Conservation (phyloP, 179 eudicot species). For the Sideroxylon spinosum region DNA sequence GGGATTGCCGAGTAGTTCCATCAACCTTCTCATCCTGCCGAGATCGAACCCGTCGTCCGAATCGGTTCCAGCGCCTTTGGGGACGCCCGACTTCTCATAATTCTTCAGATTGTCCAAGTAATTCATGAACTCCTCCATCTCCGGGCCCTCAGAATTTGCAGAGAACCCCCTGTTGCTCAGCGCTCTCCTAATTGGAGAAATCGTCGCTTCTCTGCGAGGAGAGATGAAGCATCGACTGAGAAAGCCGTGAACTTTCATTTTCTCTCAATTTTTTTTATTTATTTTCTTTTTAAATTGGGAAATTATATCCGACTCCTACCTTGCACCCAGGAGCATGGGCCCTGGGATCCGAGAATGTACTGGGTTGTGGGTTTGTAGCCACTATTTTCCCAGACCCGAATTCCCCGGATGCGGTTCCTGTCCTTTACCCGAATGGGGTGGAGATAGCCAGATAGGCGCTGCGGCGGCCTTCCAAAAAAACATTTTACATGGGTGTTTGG, state of each 20-base stretch:
- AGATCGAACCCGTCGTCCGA: slow-evolving; percentile 87
- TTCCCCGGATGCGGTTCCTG: no score
- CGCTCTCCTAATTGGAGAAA: background rate
- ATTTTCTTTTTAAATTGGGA: background rate
- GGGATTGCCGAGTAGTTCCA: slow-evolving; percentile 76
- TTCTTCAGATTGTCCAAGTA: slow-evolving; percentile 76
- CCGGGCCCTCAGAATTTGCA: slow-evolving; percentile 26
- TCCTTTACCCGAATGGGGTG: no score
- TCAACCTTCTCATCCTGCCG: slow-evolving; percentile 77
- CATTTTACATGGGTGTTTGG: no score
- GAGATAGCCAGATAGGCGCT: no score
- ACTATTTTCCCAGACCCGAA: no score
- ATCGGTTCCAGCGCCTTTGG: slow-evolving; percentile 82
- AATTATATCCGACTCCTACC: background rate
- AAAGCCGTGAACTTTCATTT: background rate
- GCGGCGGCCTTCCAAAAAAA: no score
- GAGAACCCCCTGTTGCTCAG: slow-evolving; percentile 13
- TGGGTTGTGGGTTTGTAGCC: no score
- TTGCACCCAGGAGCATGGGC: no score
- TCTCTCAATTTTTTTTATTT: background rate
- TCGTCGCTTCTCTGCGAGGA: slow-evolving; percentile 5
- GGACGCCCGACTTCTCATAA: slow-evolving; percentile 77
- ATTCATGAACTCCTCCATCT: slow-evolving; percentile 49
- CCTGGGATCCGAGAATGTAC: no score
- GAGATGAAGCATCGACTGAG: background rate